phyloP scores from a whole-genome alignment of 345 rosid species.

The Hibiscus syriacus region DNA sequence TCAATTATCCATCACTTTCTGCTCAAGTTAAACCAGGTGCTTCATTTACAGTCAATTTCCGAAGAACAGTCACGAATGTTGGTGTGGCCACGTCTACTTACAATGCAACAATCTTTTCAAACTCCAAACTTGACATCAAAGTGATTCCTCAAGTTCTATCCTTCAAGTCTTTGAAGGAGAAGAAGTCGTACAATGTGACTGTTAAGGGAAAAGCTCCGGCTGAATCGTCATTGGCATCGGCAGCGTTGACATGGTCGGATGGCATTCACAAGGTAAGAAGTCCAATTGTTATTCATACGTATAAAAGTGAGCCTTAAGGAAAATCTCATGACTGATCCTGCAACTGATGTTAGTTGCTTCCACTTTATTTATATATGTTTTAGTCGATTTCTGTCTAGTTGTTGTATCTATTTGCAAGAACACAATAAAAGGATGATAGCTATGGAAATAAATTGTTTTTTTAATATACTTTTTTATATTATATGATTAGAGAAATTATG shows the following conservation, averaged over 20 bases:
- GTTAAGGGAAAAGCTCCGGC: not conserved
- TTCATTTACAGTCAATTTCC: slow-evolving; percentile 9
- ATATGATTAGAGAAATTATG: too few species aligned
- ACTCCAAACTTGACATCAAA: not conserved
- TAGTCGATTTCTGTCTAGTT: not conserved
- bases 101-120: not conserved
- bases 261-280: slow-evolving; percentile 13
- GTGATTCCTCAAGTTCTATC: slow-evolving; percentile 14
- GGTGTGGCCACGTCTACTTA: slow-evolving; percentile 13
- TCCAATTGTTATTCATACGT: slow-evolving; percentile 16
- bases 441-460: too few species aligned
- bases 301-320: not conserved
- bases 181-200: slow-evolving; percentile 10
- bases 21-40: not conserved
- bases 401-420: too few species aligned
- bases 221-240: not conserved
- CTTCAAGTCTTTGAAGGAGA: slow-evolving; percentile 15
- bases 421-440: too few species aligned
- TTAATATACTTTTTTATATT: too few species aligned
- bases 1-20: slow-evolving; percentile 18
- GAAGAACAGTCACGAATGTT: slow-evolving; percentile 20
- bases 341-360: not conserved
- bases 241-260: slow-evolving; percentile 18
- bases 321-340: not conserved
- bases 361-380: not conserved